These are phyloP conservation scores for Halophytophthora batemanensis DNA, from an alignment of 352 stramenopile genomes.

Conservation along the genomic window DNA sequence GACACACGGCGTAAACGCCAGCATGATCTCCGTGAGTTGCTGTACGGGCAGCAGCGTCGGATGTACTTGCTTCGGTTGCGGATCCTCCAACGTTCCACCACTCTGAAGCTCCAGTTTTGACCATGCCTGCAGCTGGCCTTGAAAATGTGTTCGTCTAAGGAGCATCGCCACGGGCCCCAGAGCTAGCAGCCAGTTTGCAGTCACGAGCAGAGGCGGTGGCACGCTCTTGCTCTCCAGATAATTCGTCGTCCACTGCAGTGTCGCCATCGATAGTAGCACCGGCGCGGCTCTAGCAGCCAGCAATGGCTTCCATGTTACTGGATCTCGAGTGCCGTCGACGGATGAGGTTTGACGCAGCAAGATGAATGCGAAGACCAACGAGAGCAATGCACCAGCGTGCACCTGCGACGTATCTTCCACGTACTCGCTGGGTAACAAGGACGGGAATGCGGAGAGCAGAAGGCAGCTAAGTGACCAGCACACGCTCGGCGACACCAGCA, in stretches of 20 bases:
- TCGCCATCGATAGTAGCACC: slow-evolving; percentile 34
- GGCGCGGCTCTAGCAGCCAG: slow-evolving; percentile 15
- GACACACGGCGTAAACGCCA: slow-evolving; percentile 59
- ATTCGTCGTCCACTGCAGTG: slow-evolving; percentile 51
- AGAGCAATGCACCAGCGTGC: slow-evolving; percentile 36
- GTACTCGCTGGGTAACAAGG: slow-evolving; percentile 69
- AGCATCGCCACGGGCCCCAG: too few relatives aligned
- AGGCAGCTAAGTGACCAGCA: slow-evolving; percentile 52
- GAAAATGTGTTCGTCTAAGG: too few relatives aligned
- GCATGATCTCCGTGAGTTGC: slow-evolving; percentile 55
- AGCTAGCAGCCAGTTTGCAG: too few relatives aligned
- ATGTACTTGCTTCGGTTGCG: too few relatives aligned
- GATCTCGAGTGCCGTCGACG: slow-evolving; percentile 1
- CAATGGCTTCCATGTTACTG: too few relatives aligned
- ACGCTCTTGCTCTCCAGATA: slow-evolving; percentile 45
- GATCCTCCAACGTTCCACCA: too few relatives aligned
- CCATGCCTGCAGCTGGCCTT: too few relatives aligned
- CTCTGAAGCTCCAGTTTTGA: too few relatives aligned
- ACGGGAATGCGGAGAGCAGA: slow-evolving; percentile 67
- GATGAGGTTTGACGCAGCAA: neutral
- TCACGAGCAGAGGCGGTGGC: slow-evolving; percentile 46
- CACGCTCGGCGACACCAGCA: slow-evolving; percentile 15
- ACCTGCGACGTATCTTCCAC: slow-evolving; percentile 65
- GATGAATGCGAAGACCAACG: slow-evolving; percentile 11
- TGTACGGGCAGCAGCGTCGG: too few relatives aligned